Percentiles rank a stretch among this genome's conserved stretches.
These are phyloP conservation scores for Epichloe elymi DNA, from an alignment of 2,329 filamentous ascomycete genomes.

Conservation along the genomic window DNA sequence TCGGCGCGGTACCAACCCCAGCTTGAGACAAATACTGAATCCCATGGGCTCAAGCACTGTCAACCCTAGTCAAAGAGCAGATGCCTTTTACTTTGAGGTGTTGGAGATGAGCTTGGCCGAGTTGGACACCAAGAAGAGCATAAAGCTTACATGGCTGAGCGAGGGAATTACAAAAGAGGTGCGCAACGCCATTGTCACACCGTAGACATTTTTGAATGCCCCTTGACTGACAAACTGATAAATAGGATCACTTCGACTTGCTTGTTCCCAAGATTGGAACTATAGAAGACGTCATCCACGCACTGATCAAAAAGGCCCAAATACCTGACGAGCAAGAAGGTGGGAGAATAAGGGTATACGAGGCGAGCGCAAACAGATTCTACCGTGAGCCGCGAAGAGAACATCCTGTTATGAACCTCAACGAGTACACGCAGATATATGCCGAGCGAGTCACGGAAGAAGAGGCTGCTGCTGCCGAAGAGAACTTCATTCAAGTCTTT, in stretches of 20 bases:
- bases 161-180: constrained; percentile 90
- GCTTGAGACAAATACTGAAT: constrained; percentile 65
- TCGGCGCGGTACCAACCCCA: constrained; percentile 58
- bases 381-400: constrained; percentile 63
- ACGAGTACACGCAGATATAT: constrained; percentile 72
- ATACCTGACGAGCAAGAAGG: constrained; percentile 60
- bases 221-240: background rate
- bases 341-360: constrained; percentile 65
- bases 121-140: constrained; percentile 77
- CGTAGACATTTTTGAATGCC: background rate
- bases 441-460: constrained; percentile 72
- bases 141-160: constrained; percentile 73
- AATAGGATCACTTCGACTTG: constrained; percentile 62
- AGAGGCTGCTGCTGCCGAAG: constrained; percentile 43
- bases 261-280: constrained; percentile 79
- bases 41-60: constrained; percentile 56
- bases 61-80: constrained; percentile 55
- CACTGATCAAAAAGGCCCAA: constrained; percentile 67
- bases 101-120: constrained; percentile 90
- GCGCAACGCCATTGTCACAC: constrained; percentile 6
- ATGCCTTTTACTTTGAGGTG: constrained; percentile 83
- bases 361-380: constrained; percentile 70
- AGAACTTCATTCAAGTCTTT: constrained; percentile 61
- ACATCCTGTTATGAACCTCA: constrained; percentile 65
- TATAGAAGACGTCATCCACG: constrained; percentile 63